Base-by-base conservation (phyloP, 441 rosid species). In the Pelargonium myrrhifolium region DNA sequence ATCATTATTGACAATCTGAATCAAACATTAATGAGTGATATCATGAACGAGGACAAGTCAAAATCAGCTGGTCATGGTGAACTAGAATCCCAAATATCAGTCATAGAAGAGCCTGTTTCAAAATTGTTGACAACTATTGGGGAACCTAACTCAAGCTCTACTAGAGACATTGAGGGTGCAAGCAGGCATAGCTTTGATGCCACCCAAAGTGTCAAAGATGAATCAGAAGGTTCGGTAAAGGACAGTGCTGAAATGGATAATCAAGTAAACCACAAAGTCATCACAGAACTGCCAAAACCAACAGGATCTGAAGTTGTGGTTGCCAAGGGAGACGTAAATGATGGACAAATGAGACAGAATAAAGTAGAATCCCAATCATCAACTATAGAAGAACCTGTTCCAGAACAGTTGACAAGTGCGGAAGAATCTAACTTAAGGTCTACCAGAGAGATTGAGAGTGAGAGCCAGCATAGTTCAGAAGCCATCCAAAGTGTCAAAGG, bases 31-130 rank as follows among this genome's bases (percentile, higher is more conserved):
- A 40, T 60, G 28, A 53, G 15, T 20, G 49, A 67, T 28, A 31
- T 45, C 62, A 70, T 17, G 45, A 69, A 55, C 15, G 65, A 61
- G 42, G 77, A 67, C 65, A 70, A 64, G 60, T 42, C 39, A 21
- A 49, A 24, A 20, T 43, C 40, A 61, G 47, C 59, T 55, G 65
- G 26, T 56, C 71, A 68, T 12, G 63, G 62, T n/a, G 71, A 72
- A 49, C 39, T 12, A 39, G 74, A 2, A 56, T 56, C 61, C 61
- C 61, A 56, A 21, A 6, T 17, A 56, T 56, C 61, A 56, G 70
- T 47, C 31, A 40, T 60, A 15, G 65, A 66, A 47, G 64, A 58
- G 17, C 22, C 68, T 70, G 58, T 20, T 15, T 7, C 8, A 1
- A 61, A 53, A 2, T n/a, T 59, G 28, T 31, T 53, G 18, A n/a